Evolutionary conservation across 352 stramenopile species (phyloP).

Genomic region (Phytophthora nicotianae): DNA sequence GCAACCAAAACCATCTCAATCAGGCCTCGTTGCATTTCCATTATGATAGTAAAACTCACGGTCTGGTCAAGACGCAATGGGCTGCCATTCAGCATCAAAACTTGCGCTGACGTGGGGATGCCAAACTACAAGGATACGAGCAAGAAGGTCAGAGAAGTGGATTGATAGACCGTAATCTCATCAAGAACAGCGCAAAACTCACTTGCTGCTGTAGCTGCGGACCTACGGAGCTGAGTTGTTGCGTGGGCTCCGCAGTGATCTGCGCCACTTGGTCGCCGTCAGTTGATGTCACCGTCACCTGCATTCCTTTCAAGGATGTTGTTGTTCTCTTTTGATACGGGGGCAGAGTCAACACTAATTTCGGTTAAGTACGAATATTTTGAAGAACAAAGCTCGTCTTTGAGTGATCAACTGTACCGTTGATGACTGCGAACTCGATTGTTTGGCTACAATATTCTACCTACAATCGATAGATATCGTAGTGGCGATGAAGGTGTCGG

Average conservation of each 20-base stretch:
- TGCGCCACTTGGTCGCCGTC: constrained; percentile 65
- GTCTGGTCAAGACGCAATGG: constrained; percentile 58
- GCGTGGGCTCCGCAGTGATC: constrained; percentile 53
- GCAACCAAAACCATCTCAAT: constrained; percentile 2
- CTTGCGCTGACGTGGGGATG: constrained; percentile 54
- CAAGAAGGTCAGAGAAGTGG: background rate
- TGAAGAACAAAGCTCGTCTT: background rate
- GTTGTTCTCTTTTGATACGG: background rate
- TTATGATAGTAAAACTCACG: constrained; percentile 38
- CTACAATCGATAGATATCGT: constrained; percentile 9
- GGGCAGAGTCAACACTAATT: background rate
- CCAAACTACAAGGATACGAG: constrained; percentile 55
- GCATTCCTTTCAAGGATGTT: constrained; percentile 41
- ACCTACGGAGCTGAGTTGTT: constrained; percentile 49
- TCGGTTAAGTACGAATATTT: background rate
- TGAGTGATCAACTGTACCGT: background rate
- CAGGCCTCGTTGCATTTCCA: background rate
- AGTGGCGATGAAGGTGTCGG: background rate
- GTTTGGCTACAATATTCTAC: constrained; percentile 11
- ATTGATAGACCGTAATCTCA: background rate
- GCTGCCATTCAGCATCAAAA: constrained; percentile 69
- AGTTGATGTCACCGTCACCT: constrained; percentile 70
- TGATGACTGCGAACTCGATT: constrained; percentile 21
- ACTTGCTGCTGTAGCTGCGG: constrained; percentile 64
- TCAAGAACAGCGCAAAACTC: background rate